phyloP scores from a whole-genome alignment of 768 basidiomycete species.

The Kwoniella heveanensis region DNA sequence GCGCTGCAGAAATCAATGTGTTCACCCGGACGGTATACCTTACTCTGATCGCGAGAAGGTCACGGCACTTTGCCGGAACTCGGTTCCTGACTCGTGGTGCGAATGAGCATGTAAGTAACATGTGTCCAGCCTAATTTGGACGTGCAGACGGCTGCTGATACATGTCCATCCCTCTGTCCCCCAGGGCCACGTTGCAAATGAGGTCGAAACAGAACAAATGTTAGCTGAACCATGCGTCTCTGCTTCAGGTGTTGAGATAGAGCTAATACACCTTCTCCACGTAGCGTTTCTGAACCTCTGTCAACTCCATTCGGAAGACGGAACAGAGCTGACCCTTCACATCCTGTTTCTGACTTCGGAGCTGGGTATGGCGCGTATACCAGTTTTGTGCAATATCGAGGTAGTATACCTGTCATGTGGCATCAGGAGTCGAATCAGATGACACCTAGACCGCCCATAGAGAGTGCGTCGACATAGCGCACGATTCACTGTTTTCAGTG shows the following conservation, averaged over 20 bases:
- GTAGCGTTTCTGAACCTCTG: constrained; percentile 53
- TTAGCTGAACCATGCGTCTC: not conserved
- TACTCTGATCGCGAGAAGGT: constrained; percentile 90
- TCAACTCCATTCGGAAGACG: constrained; percentile 45
- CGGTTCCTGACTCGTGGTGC: constrained; percentile 91
- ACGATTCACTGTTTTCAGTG: not conserved
- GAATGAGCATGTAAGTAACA: constrained; percentile 72
- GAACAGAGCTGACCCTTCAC: constrained; percentile 4
- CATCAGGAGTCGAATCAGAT: constrained; percentile 88
- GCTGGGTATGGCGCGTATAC: constrained; percentile 74
- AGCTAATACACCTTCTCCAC: constrained; percentile 1
- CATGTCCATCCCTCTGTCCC: not conserved
- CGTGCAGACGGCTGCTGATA: constrained; percentile 8
- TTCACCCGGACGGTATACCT: constrained; percentile 87
- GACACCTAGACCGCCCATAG: constrained; percentile 91
- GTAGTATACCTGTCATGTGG: constrained; percentile 96
- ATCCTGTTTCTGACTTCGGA: constrained; percentile 17
- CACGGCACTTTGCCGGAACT: constrained; percentile 92
- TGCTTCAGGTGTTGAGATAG: not conserved
- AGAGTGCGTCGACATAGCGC: constrained; percentile 65
- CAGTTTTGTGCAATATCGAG: constrained; percentile 93
- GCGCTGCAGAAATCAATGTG: constrained; percentile 74
- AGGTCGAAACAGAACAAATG: constrained; percentile 98
- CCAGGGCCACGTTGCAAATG: constrained; percentile 96
- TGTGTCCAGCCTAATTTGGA: not conserved